Base-by-base conservation (phyloP, 768 basidiomycete species). In the Leccinum subgranulosum region DNA sequence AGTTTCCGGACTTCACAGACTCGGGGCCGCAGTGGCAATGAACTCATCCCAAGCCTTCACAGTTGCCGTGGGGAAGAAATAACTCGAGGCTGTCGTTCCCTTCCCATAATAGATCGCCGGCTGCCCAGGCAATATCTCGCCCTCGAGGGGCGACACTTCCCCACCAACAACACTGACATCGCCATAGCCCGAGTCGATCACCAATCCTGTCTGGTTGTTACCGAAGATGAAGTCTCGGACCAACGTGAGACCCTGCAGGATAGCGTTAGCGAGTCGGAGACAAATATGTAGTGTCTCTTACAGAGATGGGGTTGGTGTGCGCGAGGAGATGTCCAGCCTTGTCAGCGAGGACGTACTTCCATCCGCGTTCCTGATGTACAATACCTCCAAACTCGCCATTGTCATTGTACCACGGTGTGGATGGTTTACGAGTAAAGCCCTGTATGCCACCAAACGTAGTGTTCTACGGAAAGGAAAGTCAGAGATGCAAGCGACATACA, bases 361-460 rank as follows among this genome's bases (percentile, higher is more conserved):
- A 86, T 29, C 80, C 81, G 34, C 88, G 81, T 70, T 90, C 88
- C 67, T 88, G 86, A 64, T 87, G 87, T 17, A 89, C 79, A 27
- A 88, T 84, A 0, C 88, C 88, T 0, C 81, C 85, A 50, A 83
- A 76, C 49, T 81, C 72, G 14, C 82, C 81, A 0, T 67, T 64
- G 51, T 86, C 84, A 55, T 84, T 81, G 52, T 71, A 73, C 86
- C 87, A 90, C 0, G 83, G 81, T 1, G 88, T 90, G 0, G 82
- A 77, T 3, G 88, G 88, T 56, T 77, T 80, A 45, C 82, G 76
- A 0, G 85, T 83, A 68, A 91, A 91, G 2, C 88, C 88, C 70
- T 85, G 85, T 41, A 84, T 84, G 8, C 87, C 87, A 27, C 87
- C 87, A 64, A 90, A 91, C 1, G 88, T 90, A n/a, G 87, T 88